Base-by-base conservation (phyloP, 495 filamentous ascomycete genomes). In the Talaromyces wortmannii region DNA sequence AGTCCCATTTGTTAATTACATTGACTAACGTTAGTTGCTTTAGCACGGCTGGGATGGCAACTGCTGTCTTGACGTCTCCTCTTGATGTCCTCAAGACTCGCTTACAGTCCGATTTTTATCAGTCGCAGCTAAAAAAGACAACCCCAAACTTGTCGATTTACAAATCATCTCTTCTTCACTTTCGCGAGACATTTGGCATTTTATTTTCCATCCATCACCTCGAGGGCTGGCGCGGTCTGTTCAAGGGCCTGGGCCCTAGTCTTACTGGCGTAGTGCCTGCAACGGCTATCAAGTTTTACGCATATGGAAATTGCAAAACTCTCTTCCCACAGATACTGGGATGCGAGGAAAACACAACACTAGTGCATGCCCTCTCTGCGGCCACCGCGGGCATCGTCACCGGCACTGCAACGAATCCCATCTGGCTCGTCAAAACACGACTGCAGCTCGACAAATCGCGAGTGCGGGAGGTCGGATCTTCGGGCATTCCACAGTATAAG, bases 341-440 rank as follows among this genome's bases (percentile, higher is more conserved):
- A 58, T 60, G 74, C 45, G 86, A 83, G 15, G 58, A 83, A 56
- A 87, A 92, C 57, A 78, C 83, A 12, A 79, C 86, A 0, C 80
- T 78, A 66, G 81, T 92, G 6, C 90, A 95, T 67, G 77, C 92
- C 0, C 78, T 78, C 55, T 83, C 88, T 5, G 91, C 87, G 10
- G 83, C 84, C 23, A 71, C 77, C 31, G 89, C 90, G 1, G 91
- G 91, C 31, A 75, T 96, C 36, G 82, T 84, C 16, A 95, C 91
- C 0, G 84, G 86, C 16, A 94, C 90, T 4, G 89, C 85, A 15
- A 96, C 91, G 15, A 95, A 95, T 68, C 91, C 91, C 3, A 95
- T 96, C 56, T 96, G 91, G 91, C 77, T 96, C 47, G 81, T 96
- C 52, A 96, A 96, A 75, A 96, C 91, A 23, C 80, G 91, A 44